phyloP scores from a whole-genome alignment of 2,329 filamentous ascomycete species.

The Ophiostoma sp. region DNA sequence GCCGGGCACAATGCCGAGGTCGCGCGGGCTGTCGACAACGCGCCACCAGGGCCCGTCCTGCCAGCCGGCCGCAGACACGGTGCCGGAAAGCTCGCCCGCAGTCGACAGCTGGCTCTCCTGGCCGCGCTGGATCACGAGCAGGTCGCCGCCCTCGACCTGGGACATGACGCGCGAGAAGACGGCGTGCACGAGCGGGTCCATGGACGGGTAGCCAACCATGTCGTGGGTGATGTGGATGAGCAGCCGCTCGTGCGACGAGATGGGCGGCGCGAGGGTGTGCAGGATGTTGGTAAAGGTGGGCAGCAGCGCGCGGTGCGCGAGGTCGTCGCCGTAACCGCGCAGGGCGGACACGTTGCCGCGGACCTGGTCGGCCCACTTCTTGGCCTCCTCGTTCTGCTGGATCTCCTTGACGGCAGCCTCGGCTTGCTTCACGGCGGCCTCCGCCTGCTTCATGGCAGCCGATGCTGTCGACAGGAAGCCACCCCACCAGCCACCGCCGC shows the following conservation, averaged over 20 bases:
- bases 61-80: conserved; percentile 58
- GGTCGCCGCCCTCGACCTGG: conserved; percentile 95
- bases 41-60: conserved; percentile 97
- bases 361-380: conserved; percentile 92
- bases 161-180: conserved; percentile 96
- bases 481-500: conserved; percentile 76
- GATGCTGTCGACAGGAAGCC: conserved; percentile 76
- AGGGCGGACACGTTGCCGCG: conserved; percentile 80
- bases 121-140: conserved; percentile 89
- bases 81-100: conserved; percentile 33
- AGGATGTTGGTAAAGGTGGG: conserved; percentile 94
- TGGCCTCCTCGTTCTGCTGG: conserved; percentile 91
- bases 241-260: conserved; percentile 92
- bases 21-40: conserved; percentile 61
- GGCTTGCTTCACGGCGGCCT: conserved; percentile 80
- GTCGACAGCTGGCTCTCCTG: conserved; percentile 61
- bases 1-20: conserved; percentile 73
- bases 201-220: conserved; percentile 84
- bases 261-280: conserved; percentile 90
- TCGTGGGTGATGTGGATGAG: conserved; percentile 98
- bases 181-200: conserved; percentile 85
- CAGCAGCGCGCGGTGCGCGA: conserved; percentile 70
- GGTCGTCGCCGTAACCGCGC: conserved; percentile 75
- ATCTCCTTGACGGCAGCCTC: conserved; percentile 92
- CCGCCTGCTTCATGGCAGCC: conserved; percentile 62